phyloP scores from a whole-genome alignment of 306 rosid species.

The Prunus persica region DNA sequence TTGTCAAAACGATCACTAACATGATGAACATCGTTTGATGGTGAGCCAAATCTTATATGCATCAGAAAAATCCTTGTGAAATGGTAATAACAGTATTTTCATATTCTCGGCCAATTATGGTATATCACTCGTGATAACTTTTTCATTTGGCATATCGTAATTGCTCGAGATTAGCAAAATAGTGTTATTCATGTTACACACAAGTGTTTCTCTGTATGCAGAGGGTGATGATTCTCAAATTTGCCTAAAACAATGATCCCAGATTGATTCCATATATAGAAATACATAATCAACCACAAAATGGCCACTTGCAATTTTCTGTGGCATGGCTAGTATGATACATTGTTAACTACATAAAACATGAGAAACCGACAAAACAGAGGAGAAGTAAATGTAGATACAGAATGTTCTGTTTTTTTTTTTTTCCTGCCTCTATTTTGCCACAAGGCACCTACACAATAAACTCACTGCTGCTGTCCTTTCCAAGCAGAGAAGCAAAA shows the following conservation, averaged over 20 bases:
- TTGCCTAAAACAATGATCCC: not conserved
- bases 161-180: too few species aligned
- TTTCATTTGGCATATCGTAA: accelerated
- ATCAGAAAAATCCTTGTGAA: too few species aligned
- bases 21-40: not conserved
- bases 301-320: not conserved
- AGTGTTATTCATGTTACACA: too few species aligned
- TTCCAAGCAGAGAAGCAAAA: constrained; percentile 9
- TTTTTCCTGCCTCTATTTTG: not conserved
- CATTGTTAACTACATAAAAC: not conserved
- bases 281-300: not conserved
- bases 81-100: too few species aligned
- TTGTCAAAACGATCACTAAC: not conserved
- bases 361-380: not conserved
- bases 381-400: constrained; percentile 6
- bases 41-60: not conserved
- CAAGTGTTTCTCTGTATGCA: too few species aligned
- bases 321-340: not conserved
- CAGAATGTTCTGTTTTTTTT: not conserved
- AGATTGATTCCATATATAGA: not conserved
- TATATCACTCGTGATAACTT: too few species aligned
- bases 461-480: constrained; percentile 14
- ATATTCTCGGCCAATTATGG: too few species aligned
- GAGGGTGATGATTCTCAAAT: not conserved
- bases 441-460: not conserved